phyloP scores from a whole-genome alignment of 305 asterid species.

The Fraxinus floribunda region DNA sequence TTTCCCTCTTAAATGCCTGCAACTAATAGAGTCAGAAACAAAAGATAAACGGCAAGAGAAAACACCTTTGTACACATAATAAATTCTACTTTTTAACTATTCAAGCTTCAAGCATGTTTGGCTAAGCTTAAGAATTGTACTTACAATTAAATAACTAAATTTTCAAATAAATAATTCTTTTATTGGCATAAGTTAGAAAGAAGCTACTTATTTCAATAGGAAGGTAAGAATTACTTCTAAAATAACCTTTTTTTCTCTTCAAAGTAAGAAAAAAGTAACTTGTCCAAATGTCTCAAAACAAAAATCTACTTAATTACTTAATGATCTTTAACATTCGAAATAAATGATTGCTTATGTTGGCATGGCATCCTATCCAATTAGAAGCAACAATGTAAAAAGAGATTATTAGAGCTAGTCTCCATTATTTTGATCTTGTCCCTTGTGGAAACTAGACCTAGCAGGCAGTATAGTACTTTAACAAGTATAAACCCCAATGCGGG shows the following conservation, averaged over 20 bases:
- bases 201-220: neutral
- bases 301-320: neutral
- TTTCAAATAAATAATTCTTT: neutral
- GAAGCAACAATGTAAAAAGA: neutral
- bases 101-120: neutral
- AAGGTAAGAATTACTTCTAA: neutral
- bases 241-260: neutral
- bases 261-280: neutral
- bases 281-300: neutral
- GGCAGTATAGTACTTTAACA: neutral
- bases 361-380: neutral
- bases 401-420: neutral
- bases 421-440: neutral
- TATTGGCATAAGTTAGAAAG: neutral
- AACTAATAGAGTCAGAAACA: neutral
- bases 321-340: neutral
- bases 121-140: neutral
- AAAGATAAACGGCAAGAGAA: neutral
- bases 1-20: constrained; percentile 80
- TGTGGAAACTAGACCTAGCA: neutral
- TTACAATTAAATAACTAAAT: neutral
- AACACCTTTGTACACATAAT: neutral
- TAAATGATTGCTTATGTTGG: neutral
- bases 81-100: neutral
- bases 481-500: neutral